Percentiles rank a stretch among this genome's conserved stretches.
Evolutionary conservation across 2,329 filamentous ascomycete species (phyloP).

Genomic region (Thielaviopsis musarum): DNA sequence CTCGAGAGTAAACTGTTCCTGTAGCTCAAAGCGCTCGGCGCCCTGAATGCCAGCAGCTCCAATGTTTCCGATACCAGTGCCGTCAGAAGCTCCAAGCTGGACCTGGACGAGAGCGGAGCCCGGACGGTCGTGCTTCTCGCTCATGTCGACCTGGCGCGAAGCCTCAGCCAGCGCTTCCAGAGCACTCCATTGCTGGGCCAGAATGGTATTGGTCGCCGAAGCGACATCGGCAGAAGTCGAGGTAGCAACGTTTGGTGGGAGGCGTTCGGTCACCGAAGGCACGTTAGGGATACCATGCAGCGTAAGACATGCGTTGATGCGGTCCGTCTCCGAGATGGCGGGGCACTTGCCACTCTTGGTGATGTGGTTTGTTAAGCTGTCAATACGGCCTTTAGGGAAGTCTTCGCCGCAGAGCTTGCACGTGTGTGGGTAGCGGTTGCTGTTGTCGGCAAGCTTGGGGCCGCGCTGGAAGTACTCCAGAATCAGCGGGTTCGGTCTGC

Average conservation of each 20-base stretch:
- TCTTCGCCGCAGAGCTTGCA: conserved; percentile 79
- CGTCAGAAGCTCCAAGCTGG: conserved; percentile 1
- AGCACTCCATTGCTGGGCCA: conserved; percentile 54
- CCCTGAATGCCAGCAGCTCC: conserved; percentile 6
- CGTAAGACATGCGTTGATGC: conserved; percentile 56
- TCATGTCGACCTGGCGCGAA: conserved; percentile 59
- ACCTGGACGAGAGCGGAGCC: conserved; percentile 21
- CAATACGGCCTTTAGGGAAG: conserved; percentile 78
- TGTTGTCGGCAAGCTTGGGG: conserved; percentile 71
- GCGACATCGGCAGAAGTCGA: conserved; percentile 11
- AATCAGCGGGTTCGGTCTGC: conserved; percentile 70
- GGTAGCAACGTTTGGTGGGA: background rate
- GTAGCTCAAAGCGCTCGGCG: conserved; percentile 31
- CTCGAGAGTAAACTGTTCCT: conserved; percentile 42
- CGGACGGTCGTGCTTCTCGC: conserved; percentile 35
- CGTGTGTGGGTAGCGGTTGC: conserved; percentile 81
- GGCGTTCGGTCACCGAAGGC: conserved; percentile 5
- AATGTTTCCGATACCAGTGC: conserved; percentile 6
- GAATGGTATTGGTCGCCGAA: conserved; percentile 14
- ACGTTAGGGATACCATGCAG: conserved; percentile 49
- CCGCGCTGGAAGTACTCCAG: conserved; percentile 79
- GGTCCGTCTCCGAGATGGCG: conserved; percentile 56
- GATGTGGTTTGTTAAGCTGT: conserved; percentile 65
- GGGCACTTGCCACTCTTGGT: conserved; percentile 60
- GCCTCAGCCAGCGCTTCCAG: conserved; percentile 79